Conservation (phyloP, 352 stramenopile species). For the Phytophthora fragariae region DNA sequence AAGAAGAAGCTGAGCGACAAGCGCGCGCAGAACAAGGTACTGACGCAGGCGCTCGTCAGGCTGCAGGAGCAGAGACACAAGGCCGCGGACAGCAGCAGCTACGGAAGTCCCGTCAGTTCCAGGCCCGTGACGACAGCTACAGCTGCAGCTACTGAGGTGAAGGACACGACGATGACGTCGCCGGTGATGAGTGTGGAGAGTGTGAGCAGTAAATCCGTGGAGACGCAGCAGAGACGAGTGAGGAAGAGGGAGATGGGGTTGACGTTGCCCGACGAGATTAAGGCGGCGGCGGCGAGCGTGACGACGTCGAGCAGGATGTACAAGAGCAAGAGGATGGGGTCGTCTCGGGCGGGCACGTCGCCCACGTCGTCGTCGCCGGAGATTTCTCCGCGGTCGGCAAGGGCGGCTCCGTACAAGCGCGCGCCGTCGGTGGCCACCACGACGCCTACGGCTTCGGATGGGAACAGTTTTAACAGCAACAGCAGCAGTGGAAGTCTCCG, state of each 20-base stretch:
- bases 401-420: constrained; percentile 42
- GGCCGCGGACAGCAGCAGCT: constrained; percentile 10
- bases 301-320: constrained; percentile 26
- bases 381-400: constrained; percentile 48
- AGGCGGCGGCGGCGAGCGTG: constrained; percentile 19
- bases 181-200: constrained; percentile 8
- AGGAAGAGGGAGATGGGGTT: constrained; percentile 43
- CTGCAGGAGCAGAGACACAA: constrained; percentile 37
- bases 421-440: constrained; percentile 39
- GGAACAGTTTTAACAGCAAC: constrained; percentile 39
- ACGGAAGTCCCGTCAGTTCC: neutral
- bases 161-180: neutral
- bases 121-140: neutral
- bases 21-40: constrained; percentile 60
- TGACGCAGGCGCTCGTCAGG: constrained; percentile 60
- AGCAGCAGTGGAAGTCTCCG: constrained; percentile 41
- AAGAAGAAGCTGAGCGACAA: constrained; percentile 63
- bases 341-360: constrained; percentile 51
- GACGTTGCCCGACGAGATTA: constrained; percentile 43
- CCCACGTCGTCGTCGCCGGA: constrained; percentile 66
- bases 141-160: neutral
- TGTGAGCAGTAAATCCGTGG: constrained; percentile 1
- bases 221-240: constrained; percentile 23
- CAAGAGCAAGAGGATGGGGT: constrained; percentile 40
- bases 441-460: constrained; percentile 29